Base-by-base conservation (phyloP, 2,329 filamentous ascomycete genomes). In the Xylariales sp. region DNA sequence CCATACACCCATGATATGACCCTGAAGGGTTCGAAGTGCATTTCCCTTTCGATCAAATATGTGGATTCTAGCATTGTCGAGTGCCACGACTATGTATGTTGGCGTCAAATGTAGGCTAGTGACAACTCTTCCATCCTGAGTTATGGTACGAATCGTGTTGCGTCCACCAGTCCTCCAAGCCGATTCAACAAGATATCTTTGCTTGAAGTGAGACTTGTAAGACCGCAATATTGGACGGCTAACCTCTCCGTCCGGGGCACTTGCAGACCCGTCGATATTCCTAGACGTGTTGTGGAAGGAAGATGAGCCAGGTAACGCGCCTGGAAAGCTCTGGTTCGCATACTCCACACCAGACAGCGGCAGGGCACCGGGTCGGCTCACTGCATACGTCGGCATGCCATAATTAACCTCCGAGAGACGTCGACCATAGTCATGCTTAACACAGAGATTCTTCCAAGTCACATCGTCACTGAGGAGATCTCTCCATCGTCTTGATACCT, bases 1-100 rank as follows among this genome's bases (percentile, higher is more conserved):
- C 96, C 96, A 99, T 23, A 99, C 96, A 48, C 96, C 96, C 96
- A 99, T 99, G 52, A 98, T 93, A 82, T 99, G 96, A 10, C 96
- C 96, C 77, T 96, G 91, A 34, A 99, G 83, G 2, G 93, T 97
- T 78, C 94, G 93, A 74, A 97, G 90, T 71, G 93, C 90, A 73
- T 94, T 90, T 41, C 96, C 96, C 72, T 96, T 89, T 0, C 93
- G 94, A 78, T 98, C 93, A 78, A 98, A 99, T 32, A 99, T 94
- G 80, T 99, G 96, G 53, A 99, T 99, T 83, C 97, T 97, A 45
- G 96, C 95, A 80, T 98, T 99, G 83, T 99, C 96, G 70, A 99
- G 87, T 57, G 96, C 96, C 71, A 98, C 94, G 55, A 99, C 94
- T 75, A 99, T 98, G 81, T 98, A 98, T 78, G 97, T 97, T 41